phyloP scores from a whole-genome alignment of 371 early-diverging fungal species.

The Lichtheimia hyalospora region DNA sequence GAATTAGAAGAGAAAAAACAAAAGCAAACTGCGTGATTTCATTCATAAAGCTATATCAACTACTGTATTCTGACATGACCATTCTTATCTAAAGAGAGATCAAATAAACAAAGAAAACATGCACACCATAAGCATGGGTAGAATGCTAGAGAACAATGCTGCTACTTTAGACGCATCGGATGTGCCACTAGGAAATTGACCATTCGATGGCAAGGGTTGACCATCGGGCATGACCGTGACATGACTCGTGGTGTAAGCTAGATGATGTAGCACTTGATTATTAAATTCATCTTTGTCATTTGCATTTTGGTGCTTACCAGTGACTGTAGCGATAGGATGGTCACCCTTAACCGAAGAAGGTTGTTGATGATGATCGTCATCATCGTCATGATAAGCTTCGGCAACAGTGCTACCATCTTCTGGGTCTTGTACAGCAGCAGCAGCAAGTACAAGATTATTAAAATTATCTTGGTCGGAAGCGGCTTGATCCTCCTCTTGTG shows the following conservation, averaged over 20 bases:
- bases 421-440: not conserved
- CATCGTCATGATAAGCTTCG: no score
- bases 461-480: not conserved
- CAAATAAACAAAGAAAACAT: no score
- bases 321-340: not conserved
- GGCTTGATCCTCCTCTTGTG: not conserved
- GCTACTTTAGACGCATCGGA: no score
- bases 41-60: no score
- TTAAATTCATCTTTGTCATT: not conserved
- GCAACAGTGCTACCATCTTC: no score
- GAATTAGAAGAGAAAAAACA: constrained; percentile 36
- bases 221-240: constrained; percentile 5
- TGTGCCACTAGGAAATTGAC: no score
- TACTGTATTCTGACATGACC: no score
- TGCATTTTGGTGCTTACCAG: not conserved
- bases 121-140: no score
- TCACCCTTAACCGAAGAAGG: not conserved
- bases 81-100: no score
- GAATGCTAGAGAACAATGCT: no score
- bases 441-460: not conserved
- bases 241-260: constrained; percentile 8
- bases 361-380: not conserved
- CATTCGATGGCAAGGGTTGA: not conserved
- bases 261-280: not conserved
- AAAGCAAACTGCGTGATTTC: not conserved